These are phyloP conservation scores for Penicillium sclerotiorum DNA, from an alignment of 2,329 filamentous ascomycete genomes.

Conservation along the genomic window DNA sequence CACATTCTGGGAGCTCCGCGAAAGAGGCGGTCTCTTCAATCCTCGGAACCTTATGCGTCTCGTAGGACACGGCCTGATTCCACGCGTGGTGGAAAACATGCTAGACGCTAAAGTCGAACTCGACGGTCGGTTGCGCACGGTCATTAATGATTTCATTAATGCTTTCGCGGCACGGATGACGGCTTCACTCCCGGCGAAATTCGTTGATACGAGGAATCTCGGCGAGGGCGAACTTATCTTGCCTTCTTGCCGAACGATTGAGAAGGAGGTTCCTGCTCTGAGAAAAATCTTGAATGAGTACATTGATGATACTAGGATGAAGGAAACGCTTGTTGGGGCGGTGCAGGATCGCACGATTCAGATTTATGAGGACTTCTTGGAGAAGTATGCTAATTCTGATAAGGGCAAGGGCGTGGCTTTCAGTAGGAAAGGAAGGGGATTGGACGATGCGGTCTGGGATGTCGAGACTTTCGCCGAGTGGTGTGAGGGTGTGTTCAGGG, in stretches of 20 bases:
- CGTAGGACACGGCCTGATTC: slow-evolving; percentile 60
- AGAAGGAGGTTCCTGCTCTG: slow-evolving; percentile 60
- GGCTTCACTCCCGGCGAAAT: slow-evolving; percentile 45
- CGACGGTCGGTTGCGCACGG: slow-evolving; percentile 62
- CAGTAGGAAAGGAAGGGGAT: slow-evolving; percentile 60
- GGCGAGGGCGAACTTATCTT: slow-evolving; percentile 46
- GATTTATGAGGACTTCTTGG: slow-evolving; percentile 67
- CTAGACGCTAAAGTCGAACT: slow-evolving; percentile 70
- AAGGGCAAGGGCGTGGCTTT: slow-evolving; percentile 37
- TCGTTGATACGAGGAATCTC: slow-evolving; percentile 41
- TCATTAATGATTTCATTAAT: slow-evolving; percentile 68
- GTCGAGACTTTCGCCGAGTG: slow-evolving; percentile 66
- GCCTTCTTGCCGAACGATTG: slow-evolving; percentile 57
- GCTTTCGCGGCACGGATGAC: slow-evolving; percentile 61
- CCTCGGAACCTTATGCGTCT: slow-evolving; percentile 63
- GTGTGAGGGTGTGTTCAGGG: slow-evolving; percentile 61
- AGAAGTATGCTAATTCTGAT: slow-evolving; percentile 50
- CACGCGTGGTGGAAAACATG: slow-evolving; percentile 71
- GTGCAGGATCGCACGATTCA: slow-evolving; percentile 66
- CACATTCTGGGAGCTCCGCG: slow-evolving; percentile 69
- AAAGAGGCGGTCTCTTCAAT: slow-evolving; percentile 67
- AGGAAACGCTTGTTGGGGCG: slow-evolving; percentile 67
- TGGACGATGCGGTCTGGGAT: slow-evolving; percentile 66
- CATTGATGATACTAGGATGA: slow-evolving; percentile 65
- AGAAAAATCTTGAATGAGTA: slow-evolving; percentile 63